Conservation (phyloP, 2,329 filamentous ascomycete species). For the Ceratocystis harringtonii region DNA sequence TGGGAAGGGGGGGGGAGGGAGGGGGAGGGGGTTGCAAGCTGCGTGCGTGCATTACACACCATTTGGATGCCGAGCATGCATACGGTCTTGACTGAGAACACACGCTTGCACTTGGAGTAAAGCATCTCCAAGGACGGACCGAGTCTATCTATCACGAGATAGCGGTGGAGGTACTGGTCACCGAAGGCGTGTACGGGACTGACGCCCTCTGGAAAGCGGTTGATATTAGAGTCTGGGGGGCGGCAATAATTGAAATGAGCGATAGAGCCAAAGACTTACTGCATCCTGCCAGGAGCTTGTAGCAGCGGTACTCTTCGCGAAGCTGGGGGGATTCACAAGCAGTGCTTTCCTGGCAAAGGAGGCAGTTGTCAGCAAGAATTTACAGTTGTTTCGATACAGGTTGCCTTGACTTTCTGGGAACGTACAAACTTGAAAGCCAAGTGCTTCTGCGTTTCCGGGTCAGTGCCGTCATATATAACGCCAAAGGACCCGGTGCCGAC, state of each 20-base stretch:
- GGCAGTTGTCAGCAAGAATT: not conserved
- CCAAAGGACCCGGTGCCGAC: constrained; percentile 16
- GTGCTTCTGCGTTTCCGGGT: not conserved
- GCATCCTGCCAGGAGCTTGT: constrained; percentile 12
- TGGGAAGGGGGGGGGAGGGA: too few relatives aligned
- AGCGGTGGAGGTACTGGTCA: constrained; percentile 13
- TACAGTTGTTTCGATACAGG: not conserved
- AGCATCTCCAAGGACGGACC: constrained; percentile 15
- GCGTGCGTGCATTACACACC: constrained; percentile 1
- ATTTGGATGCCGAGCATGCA: constrained; percentile 15
- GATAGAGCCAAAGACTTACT: constrained; percentile 6
- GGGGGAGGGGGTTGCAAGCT: not conserved
- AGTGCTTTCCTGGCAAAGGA: constrained; percentile 2
- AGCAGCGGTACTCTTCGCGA: constrained; percentile 14
- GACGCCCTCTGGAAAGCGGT: constrained; percentile 7
- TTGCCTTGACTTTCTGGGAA: not conserved
- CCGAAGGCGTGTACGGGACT: constrained; percentile 9
- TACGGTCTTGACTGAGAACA: constrained; percentile 13
- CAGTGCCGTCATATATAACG: constrained; percentile 12
- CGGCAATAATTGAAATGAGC: too few relatives aligned
- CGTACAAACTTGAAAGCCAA: constrained; percentile 15
- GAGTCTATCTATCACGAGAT: constrained; percentile 14
- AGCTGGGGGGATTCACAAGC: constrained; percentile 14
- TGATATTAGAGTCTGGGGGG: not conserved
- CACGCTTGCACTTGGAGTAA: constrained; percentile 13